Conservation (phyloP, 2,329 filamentous ascomycete genomes). For the Colletotrichum sp. region DNA sequence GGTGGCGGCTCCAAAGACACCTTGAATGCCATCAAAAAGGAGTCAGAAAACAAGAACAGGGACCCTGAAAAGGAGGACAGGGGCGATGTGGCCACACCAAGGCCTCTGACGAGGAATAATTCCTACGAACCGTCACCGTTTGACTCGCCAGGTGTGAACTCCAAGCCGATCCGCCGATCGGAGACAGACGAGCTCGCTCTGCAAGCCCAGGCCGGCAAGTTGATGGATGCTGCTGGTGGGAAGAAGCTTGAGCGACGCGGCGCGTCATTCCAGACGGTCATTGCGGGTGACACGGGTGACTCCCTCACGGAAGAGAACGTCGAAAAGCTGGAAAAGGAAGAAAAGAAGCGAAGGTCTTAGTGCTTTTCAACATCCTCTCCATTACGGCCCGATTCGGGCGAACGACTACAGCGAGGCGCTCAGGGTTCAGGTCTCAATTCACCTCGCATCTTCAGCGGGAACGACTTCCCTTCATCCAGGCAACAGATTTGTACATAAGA, state of each 20-base stretch:
- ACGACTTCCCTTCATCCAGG: not conserved
- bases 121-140: conserved; percentile 48
- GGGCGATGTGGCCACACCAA: conserved; percentile 41
- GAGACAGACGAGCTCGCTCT: conserved; percentile 46
- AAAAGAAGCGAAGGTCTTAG: conserved; percentile 5
- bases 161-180: conserved; percentile 34
- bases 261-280: conserved; percentile 37
- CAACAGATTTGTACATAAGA: conserved; percentile 3
- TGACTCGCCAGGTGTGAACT: conserved; percentile 33
- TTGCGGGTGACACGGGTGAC: conserved; percentile 45
- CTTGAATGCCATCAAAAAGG: not conserved
- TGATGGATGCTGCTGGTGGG: conserved; percentile 50
- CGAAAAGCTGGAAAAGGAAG: conserved; percentile 48
- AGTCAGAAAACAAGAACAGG: not conserved
- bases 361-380: not conserved
- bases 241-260: conserved; percentile 32
- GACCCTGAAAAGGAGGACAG: conserved; percentile 1
- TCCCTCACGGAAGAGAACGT: conserved; percentile 60
- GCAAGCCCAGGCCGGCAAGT: conserved; percentile 50
- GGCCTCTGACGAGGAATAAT: conserved; percentile 41
- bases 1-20: not conserved
- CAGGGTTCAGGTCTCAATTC: not conserved
- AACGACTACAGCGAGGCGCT: not conserved
- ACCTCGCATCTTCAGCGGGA: not conserved
- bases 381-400: not conserved